Percentiles rank a stretch among this genome's conserved stretches.
Conservation (phyloP, 169 alveolate species). For the Plasmodium gallinaceum region DNA sequence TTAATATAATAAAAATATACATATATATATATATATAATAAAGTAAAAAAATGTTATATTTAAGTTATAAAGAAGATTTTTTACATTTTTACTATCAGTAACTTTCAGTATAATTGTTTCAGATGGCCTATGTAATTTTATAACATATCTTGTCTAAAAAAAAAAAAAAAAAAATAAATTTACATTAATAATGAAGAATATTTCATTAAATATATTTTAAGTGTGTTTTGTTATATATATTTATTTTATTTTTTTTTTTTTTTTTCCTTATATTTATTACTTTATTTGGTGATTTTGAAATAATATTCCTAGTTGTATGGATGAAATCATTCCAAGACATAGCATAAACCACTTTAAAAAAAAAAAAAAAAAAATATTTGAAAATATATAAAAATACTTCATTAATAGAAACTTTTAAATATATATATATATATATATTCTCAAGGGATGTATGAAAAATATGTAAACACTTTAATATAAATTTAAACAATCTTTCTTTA, state of each 20-base stretch:
- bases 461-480: too few relatives aligned
- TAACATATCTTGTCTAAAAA: constrained; percentile 72
- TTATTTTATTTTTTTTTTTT: background rate
- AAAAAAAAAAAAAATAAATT: constrained; percentile 23
- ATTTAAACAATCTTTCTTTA: too few relatives aligned
- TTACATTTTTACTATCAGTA: constrained; percentile 69
- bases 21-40: constrained; percentile 4
- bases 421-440: background rate
- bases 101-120: constrained; percentile 67
- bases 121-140: constrained; percentile 64
- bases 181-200: background rate
- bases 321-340: constrained; percentile 63
- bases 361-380: constrained; percentile 8
- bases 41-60: background rate
- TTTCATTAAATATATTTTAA: background rate
- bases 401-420: background rate
- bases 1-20: background rate
- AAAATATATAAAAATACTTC: background rate
- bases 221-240: too few relatives aligned
- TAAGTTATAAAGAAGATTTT: background rate
- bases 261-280: constrained; percentile 16
- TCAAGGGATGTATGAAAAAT: background rate
- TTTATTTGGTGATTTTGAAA: constrained; percentile 56
- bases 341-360: constrained; percentile 72
- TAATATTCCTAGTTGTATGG: constrained; percentile 57